phyloP scores from a whole-genome alignment of 257 asterid species.

The Capsicum chinense region DNA sequence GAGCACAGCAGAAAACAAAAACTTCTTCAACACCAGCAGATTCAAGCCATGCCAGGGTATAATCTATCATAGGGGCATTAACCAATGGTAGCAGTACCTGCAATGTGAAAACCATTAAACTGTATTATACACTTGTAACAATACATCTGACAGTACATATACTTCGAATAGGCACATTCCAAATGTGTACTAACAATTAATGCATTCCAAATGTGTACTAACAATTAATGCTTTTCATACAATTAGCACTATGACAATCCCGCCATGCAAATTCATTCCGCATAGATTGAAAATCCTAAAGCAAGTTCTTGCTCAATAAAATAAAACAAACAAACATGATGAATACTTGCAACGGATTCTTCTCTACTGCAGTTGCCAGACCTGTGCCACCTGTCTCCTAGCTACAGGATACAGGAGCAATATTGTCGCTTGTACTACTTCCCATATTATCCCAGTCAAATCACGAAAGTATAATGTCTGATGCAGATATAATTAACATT shows the following conservation, averaged over 20 bases:
- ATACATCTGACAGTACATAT: background rate
- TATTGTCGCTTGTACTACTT: background rate
- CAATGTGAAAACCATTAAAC: slow-evolving; percentile 31
- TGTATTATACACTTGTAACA: background rate
- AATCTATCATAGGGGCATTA: slow-evolving; percentile 92
- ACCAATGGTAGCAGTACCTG: slow-evolving; percentile 88
- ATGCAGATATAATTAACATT: background rate
- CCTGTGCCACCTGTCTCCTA: background rate
- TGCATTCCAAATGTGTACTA: background rate
- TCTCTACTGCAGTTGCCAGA: background rate
- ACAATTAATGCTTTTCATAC: background rate
- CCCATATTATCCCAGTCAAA: background rate
- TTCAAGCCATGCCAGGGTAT: slow-evolving; percentile 95
- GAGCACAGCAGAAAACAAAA: slow-evolving; percentile 95
- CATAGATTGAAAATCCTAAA: background rate
- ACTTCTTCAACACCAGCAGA: slow-evolving; percentile 96
- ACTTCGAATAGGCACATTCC: background rate
- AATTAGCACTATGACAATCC: background rate
- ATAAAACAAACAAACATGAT: background rate
- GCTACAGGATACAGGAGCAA: too few species aligned
- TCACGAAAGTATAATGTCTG: too few species aligned
- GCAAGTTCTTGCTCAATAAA: background rate
- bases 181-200: background rate
- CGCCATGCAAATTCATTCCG: background rate
- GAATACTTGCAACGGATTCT: background rate